Base-by-base conservation (phyloP, 768 basidiomycete genomes). In the Phanerochaete sordida region DNA sequence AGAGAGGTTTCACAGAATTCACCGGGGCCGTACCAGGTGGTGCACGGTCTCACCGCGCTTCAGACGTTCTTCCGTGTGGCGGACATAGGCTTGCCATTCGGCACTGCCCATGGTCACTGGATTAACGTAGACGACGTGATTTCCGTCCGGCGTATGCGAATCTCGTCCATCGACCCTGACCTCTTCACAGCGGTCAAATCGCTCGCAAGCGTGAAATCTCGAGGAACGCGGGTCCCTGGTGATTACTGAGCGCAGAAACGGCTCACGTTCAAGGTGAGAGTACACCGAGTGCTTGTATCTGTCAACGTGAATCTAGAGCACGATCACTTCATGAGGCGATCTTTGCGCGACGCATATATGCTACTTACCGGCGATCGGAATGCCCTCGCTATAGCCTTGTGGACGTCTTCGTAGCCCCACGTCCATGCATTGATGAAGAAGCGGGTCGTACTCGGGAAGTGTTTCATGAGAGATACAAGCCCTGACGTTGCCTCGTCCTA, bases 371-470 rank as follows among this genome's bases (percentile, higher is more conserved):
- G 79, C 56, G 79, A 75, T 33, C 82, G 77, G 66, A 96, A 98
- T 0, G 78, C 76, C 2, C 78, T 74, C 2, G 89, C 81, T 8
- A 98, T 75, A 0, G 80, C 90, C 66, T 93, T 91, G 28, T 97
- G 76, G 15, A 95, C 75, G 58, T 95, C 92, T 72, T 99, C 96
- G 70, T 97, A 98, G 0, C 96, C 96, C 88, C 91, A 95, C 0
- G 95, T 96, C 96, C 96, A 99, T 0, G 84, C 70, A 68, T 97
- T 96, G 59, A 99, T 78, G 75, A 90, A 98, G 75, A 98, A 97
- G 57, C 84, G 78, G 0, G 87, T 87, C 3, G 79, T n/a, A 75
- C 0, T 76, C 62, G 0, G 93, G 88, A 58, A 90, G 2, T 85
- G 68, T 11, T 77, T 75, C 72, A 98, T 88, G 1, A 97, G 77